Percentiles rank a stretch among this genome's conserved stretches.
Evolutionary conservation across 208 protist genomes (phyloP).

Genomic region (Vickermania ingenoplastis): DNA sequence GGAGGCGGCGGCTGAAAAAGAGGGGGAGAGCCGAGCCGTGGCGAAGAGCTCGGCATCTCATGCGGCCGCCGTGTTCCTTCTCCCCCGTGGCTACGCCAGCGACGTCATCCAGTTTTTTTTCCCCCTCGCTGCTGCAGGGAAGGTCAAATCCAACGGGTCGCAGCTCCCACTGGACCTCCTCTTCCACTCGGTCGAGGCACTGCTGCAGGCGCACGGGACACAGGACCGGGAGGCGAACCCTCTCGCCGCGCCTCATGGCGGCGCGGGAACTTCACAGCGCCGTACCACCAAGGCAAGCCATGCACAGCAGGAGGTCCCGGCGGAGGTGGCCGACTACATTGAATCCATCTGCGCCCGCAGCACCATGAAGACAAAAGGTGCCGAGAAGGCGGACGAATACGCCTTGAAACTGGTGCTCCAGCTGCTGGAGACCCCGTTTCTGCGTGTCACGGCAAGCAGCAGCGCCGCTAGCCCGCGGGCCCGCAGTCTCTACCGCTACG

Average conservation of each 20-base stretch:
- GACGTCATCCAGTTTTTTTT: constrained; percentile 16
- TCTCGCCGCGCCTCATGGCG: too few relatives aligned
- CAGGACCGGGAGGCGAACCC: too few relatives aligned
- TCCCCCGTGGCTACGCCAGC: constrained; percentile 4
- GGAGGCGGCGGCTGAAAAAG: not conserved
- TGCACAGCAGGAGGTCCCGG: constrained; percentile 9
- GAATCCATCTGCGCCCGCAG: constrained; percentile 38
- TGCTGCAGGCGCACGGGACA: not conserved
- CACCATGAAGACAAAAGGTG: too few relatives aligned
- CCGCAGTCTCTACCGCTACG: constrained; percentile 54
- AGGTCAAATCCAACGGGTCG: not conserved
- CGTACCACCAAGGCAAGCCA: not conserved
- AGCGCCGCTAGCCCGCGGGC: not conserved
- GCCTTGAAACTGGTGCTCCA: constrained; percentile 35
- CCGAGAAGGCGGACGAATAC: constrained; percentile 2
- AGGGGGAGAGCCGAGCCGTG: not conserved
- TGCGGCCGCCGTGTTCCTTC: not conserved
- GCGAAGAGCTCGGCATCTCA: not conserved
- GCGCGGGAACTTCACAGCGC: not conserved
- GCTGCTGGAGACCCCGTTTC: constrained; percentile 58
- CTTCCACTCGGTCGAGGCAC: not conserved
- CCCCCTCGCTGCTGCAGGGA: not conserved
- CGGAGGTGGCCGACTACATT: constrained; percentile 35
- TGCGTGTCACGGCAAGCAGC: constrained; percentile 24
- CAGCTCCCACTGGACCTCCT: not conserved